Conservation (phyloP, 2,329 filamentous ascomycete species). For the Alternaria conjuncta region DNA sequence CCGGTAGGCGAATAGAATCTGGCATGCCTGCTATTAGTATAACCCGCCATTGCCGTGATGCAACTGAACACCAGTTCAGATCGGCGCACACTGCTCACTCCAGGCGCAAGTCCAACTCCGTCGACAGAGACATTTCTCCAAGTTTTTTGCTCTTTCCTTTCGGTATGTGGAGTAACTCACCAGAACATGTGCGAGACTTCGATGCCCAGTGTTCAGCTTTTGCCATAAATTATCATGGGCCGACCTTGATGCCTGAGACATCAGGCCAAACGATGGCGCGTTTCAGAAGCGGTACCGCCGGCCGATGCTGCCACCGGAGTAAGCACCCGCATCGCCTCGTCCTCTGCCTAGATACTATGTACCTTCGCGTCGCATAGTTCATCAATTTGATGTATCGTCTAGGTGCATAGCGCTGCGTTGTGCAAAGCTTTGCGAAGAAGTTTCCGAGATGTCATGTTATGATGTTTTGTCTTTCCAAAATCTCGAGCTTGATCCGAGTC, state of each 20-base stretch:
- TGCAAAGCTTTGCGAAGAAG: not conserved
- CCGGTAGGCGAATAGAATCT: not conserved
- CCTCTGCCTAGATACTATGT: not conserved
- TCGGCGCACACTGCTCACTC: not conserved
- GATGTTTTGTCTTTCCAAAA: not conserved
- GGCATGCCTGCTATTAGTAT: not conserved
- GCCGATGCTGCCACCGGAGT: not conserved
- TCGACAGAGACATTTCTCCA: not conserved
- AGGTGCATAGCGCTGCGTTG: not conserved
- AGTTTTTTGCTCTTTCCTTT: not conserved
- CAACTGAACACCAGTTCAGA: not conserved
- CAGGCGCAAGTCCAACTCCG: not conserved
- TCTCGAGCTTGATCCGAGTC: not conserved
- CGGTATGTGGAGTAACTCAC: not conserved
- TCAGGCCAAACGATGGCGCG: slow-evolving; percentile 4
- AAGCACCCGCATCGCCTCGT: not conserved
- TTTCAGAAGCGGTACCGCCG: slow-evolving; percentile 2
- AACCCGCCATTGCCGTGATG: not conserved
- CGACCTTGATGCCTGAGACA: slow-evolving; percentile 1
- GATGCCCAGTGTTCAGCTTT: not conserved
- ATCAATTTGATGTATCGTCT: not conserved
- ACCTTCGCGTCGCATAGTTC: not conserved
- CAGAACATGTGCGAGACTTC: not conserved
- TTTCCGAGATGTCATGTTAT: not conserved
- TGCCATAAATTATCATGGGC: not conserved